These are phyloP conservation scores for Friedmanniomyces simplex DNA, from an alignment of 495 filamentous ascomycete species.

Conservation along the genomic window DNA sequence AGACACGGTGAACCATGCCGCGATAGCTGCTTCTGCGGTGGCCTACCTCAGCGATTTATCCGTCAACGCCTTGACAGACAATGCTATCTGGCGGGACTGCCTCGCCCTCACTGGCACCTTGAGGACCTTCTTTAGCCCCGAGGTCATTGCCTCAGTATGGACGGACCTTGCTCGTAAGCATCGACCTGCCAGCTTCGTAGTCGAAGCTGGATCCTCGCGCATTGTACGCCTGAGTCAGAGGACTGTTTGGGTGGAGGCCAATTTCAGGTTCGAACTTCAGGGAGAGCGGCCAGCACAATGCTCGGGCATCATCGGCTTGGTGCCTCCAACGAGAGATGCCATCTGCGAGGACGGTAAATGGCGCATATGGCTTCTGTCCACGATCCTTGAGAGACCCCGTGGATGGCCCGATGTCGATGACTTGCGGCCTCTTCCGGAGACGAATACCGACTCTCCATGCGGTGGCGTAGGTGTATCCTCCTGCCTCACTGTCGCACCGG, in stretches of 20 bases:
- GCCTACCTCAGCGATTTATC: not conserved
- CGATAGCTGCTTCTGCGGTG: not conserved
- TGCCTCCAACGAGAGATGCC: too few species aligned
- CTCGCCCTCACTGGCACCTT: slow-evolving; percentile 25
- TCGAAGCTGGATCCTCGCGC: not conserved
- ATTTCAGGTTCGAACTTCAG: slow-evolving; percentile 4
- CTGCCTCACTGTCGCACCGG: not conserved
- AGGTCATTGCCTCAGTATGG: not conserved
- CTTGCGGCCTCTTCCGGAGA: not conserved
- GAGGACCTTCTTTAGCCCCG: slow-evolving; percentile 20
- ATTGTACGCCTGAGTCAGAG: not conserved
- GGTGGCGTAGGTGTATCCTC: not conserved
- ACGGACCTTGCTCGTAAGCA: not conserved
- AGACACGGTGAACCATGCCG: not conserved
- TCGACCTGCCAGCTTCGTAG: not conserved
- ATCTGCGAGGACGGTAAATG: too few species aligned
- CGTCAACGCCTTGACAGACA: not conserved
- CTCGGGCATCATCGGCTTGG: not conserved
- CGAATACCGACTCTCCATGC: not conserved
- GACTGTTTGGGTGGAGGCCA: slow-evolving; percentile 1
- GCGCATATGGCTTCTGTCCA: slow-evolving; percentile 6
- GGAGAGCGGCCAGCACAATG: not conserved
- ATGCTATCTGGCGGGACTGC: slow-evolving; percentile 22
- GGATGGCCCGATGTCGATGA: slow-evolving; percentile 8
- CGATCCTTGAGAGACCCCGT: slow-evolving; percentile 3